A percentile compares a stretch with the other conserved stretches of the same genome.
These are phyloP conservation scores for Colletotrichum filicis DNA, from an alignment of 2,329 filamentous ascomycete species.

Conservation along the genomic window DNA sequence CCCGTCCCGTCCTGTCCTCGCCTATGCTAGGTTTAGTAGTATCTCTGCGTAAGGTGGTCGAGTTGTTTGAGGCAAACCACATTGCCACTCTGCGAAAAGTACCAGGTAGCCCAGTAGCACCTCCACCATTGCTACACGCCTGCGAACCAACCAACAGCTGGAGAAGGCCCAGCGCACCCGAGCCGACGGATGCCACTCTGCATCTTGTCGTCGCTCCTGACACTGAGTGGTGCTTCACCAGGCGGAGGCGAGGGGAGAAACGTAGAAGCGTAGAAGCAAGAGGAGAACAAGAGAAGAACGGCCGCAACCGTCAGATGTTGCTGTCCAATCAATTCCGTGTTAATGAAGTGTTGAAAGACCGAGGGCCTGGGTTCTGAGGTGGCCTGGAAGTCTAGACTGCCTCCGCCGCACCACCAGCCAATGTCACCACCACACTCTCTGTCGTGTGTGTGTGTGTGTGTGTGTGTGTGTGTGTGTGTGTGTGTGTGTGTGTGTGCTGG, in stretches of 20 bases:
- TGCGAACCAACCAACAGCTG: constrained; percentile 29
- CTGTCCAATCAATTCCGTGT: neutral
- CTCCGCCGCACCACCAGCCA: neutral
- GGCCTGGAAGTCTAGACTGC: neutral
- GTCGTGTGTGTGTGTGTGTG: neutral
- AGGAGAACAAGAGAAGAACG: neutral
- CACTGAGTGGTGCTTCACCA: constrained; percentile 25
- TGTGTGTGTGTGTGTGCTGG: neutral
- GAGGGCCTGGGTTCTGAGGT: neutral
- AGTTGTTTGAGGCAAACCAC: constrained; percentile 4
- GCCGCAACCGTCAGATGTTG: neutral
- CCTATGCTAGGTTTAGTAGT: constrained; percentile 1
- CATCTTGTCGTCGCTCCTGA: constrained; percentile 23
- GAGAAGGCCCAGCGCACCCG: neutral
- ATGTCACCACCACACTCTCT: neutral
- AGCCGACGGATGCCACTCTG: constrained; percentile 10
- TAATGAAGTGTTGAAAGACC: neutral
- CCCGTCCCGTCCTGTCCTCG: neutral
- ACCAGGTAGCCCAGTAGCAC: neutral
- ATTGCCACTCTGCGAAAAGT: no score
- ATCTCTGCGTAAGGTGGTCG: neutral
- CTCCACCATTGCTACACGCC: constrained; percentile 28
- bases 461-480: neutral
- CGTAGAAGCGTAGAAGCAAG: neutral
- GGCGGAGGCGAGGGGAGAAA: constrained; percentile 3